These are phyloP conservation scores for Emydomyces testavorans DNA, from an alignment of 2,329 filamentous ascomycete species.

Conservation along the genomic window DNA sequence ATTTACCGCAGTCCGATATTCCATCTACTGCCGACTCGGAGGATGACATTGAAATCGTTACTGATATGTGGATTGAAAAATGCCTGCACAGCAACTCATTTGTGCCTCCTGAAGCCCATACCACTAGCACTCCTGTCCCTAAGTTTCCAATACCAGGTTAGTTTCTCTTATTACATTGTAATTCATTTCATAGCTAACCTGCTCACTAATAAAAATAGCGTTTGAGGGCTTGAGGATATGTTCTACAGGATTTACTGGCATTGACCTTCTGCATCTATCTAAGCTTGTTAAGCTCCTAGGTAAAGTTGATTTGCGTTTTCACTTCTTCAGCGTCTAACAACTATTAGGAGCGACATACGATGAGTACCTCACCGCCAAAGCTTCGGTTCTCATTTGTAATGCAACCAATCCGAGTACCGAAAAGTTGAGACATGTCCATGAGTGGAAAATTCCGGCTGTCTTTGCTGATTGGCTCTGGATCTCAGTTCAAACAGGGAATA, in stretches of 20 bases:
- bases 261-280: conserved; percentile 75
- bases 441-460: conserved; percentile 72
- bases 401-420: conserved; percentile 43
- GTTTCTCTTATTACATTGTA: conserved; percentile 12
- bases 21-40: conserved; percentile 33
- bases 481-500: conserved; percentile 49
- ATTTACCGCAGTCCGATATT: conserved; percentile 24
- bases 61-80: conserved; percentile 86
- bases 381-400: conserved; percentile 68
- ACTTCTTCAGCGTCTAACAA: conserved; percentile 18
- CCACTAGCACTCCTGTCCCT: conserved; percentile 66
- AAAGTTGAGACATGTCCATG: conserved; percentile 65
- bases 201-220: conserved; percentile 29
- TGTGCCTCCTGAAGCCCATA: conserved; percentile 55
- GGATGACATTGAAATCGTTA: conserved; percentile 47
- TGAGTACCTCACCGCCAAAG: conserved; percentile 58
- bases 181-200: not conserved
- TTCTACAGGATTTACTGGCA: conserved; percentile 69
- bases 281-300: conserved; percentile 64
- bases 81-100: conserved; percentile 69
- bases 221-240: conserved; percentile 63
- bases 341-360: conserved; percentile 59
- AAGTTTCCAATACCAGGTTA: conserved; percentile 52
- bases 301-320: conserved; percentile 20
- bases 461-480: conserved; percentile 73